A percentile compares a stretch with the other conserved stretches of the same genome.
Evolutionary conservation across 495 filamentous ascomycete genomes (phyloP).

Genomic region (Aspergillus sparsus): DNA sequence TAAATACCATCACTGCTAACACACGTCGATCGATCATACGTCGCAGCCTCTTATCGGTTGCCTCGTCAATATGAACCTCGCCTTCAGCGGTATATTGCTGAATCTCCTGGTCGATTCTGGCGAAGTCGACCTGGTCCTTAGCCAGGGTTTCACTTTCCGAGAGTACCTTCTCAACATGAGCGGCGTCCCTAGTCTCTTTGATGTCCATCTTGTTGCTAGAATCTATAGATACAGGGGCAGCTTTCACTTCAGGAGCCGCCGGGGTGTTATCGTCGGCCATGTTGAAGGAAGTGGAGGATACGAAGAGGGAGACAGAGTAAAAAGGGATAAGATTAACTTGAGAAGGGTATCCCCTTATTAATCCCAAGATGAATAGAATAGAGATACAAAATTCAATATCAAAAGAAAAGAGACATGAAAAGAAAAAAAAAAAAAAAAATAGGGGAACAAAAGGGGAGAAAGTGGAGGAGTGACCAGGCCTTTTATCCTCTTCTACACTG

Average conservation of each 20-base stretch:
- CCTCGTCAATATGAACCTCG: conserved; percentile 53
- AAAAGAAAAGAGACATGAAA: too few species aligned
- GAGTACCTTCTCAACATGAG: conserved; percentile 51
- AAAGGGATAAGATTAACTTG: too few species aligned
- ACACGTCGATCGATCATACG: conserved; percentile 57
- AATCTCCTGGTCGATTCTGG: conserved; percentile 63
- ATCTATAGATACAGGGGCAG: not conserved
- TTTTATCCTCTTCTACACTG: not conserved
- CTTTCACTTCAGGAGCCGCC: conserved; percentile 6
- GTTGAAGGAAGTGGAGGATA: not conserved
- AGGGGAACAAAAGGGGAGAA: not conserved
- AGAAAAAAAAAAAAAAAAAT: not conserved
- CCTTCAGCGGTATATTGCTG: conserved; percentile 59
- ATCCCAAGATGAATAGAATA: too few species aligned
- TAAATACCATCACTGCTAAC: conserved; percentile 50
- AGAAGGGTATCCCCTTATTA: too few species aligned
- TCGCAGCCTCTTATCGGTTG: conserved; percentile 52
- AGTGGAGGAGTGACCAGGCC: not conserved
- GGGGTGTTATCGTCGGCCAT: conserved; percentile 1
- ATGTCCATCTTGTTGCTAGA: too few species aligned
- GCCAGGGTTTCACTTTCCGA: conserved; percentile 39
- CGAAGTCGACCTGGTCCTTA: conserved; percentile 53
- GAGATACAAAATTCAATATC: too few species aligned
- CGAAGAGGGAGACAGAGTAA: not conserved
- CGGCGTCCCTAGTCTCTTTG: conserved; percentile 35